Conservation (phyloP, 805 yeast genomes). For the Starmerella khaoyaiensis region DNA sequence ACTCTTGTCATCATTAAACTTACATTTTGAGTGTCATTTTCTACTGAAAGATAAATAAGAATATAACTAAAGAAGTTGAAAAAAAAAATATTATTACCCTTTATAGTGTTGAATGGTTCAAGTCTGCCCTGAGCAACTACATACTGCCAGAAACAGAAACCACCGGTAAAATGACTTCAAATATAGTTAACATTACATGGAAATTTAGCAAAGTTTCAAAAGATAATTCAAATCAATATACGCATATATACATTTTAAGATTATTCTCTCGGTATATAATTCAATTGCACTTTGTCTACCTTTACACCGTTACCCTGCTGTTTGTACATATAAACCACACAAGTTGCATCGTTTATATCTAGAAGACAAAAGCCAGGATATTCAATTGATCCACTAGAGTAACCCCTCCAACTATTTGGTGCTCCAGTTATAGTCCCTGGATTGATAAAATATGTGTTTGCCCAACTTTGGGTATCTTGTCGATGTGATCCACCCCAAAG, state of each 20-base stretch:
- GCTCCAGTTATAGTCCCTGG: slow-evolving; percentile 98
- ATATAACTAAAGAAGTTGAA: too few species aligned
- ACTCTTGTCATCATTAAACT: slow-evolving; percentile 78
- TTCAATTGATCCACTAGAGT: slow-evolving; percentile 29
- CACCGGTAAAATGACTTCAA: too few species aligned
- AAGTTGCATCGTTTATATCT: slow-evolving; percentile 67
- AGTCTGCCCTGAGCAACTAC: too few species aligned
- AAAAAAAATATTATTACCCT: too few species aligned
- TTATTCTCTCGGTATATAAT: not conserved
- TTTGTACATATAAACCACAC: slow-evolving; percentile 68
- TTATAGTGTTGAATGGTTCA: too few species aligned
- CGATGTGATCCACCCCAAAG: slow-evolving; percentile 89
- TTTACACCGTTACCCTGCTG: slow-evolving; percentile 73
- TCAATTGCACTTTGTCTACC: slow-evolving; percentile 66
- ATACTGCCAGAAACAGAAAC: too few species aligned
- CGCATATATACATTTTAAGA: too few species aligned
- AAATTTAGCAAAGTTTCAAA: too few species aligned
- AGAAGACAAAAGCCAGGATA: slow-evolving; percentile 79
- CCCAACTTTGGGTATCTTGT: slow-evolving; percentile 86
- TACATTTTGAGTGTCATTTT: too few species aligned
- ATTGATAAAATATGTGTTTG: slow-evolving; percentile 84
- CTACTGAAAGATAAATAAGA: too few species aligned
- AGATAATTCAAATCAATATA: too few species aligned
- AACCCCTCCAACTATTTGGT: slow-evolving; percentile 50
- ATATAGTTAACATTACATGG: too few species aligned